Evolutionary conservation across 257 asterid species (phyloP), one percentile per base, ranked within the genome.

Genomic region (Petunia axillaris): DNA sequence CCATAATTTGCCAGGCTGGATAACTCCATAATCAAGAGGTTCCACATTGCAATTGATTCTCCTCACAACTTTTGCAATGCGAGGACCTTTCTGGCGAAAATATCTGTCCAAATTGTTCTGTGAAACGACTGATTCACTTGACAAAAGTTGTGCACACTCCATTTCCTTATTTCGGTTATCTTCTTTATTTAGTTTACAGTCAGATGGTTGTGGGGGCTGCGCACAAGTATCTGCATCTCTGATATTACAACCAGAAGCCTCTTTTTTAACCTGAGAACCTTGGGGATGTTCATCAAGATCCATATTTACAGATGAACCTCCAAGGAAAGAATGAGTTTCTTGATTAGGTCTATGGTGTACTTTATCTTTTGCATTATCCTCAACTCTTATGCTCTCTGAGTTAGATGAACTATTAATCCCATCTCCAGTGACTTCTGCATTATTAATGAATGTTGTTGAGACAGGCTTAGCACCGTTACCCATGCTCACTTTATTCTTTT

Each of bases 41-140:
- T 95, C 97, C 36, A 92, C 95, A 74, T 86, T 93, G 92, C 98
- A 95, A 83, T 83, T 91, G 78, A 95, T 90, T 80, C 98, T 90
- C 88, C 98, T 88, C 65, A 95, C 92, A 64, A 96, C 98, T 86
- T 91, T 96, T 8, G 99, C 99, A 79, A 96, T 94, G 70, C 99
- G 98, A 81, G 99, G 99, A 48, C 99, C 99, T 88, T 91, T 94
- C 86, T 91, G 98, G 79, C 98, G 97, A 83, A 80, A 86, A 83
- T 83, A 91, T 81, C 92, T 87, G 83, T 94, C 98, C 87, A 92
- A 76, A 79, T 86, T 87, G 84, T 83, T 94, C 68, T 75, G 93
- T 54, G 89, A 80, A 75, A 84, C 83, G 59, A 92, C 83, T 78
- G 90, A 86, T 68, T 81, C 89, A 81, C 78, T 68, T 41, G 94